phyloP scores from a whole-genome alignment of 2,329 filamentous ascomycete species.

The Nigrospora oryzae region DNA sequence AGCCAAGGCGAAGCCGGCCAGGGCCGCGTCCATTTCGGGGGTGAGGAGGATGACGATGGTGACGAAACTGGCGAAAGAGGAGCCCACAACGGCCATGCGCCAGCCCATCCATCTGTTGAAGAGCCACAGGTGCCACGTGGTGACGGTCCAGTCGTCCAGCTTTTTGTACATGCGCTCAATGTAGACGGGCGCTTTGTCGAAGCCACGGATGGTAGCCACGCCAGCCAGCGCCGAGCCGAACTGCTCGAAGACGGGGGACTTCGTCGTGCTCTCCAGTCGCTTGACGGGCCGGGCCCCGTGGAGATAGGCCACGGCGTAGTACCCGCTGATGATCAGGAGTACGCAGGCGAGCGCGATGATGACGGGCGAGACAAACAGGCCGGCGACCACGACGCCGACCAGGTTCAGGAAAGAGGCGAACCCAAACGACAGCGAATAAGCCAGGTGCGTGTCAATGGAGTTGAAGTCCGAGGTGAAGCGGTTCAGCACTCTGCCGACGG shows the following conservation, averaged over 20 bases:
- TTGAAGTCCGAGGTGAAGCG: constrained; percentile 73
- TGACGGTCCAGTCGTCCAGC: constrained; percentile 59
- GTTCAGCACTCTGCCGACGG: constrained; percentile 68
- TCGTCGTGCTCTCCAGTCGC: constrained; percentile 66
- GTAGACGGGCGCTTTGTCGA: constrained; percentile 59
- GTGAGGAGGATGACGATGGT: constrained; percentile 55
- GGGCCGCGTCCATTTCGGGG: constrained; percentile 53
- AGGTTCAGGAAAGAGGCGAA: constrained; percentile 53
- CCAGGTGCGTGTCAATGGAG: constrained; percentile 59
- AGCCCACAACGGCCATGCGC: constrained; percentile 62
- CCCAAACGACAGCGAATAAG: constrained; percentile 53
- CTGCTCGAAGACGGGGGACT: constrained; percentile 73
- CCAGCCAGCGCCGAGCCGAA: constrained; percentile 67
- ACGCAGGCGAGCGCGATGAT: constrained; percentile 54
- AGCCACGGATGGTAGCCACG: constrained; percentile 68
- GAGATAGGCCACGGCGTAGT: constrained; percentile 55
- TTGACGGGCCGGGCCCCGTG: constrained; percentile 67
- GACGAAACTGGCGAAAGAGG: constrained; percentile 58
- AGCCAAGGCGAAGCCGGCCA: constrained; percentile 68
- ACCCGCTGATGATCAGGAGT: constrained; percentile 48
- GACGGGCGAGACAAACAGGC: constrained; percentile 57
- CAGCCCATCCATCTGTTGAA: constrained; percentile 73
- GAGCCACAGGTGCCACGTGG: constrained; percentile 60
- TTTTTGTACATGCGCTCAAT: constrained; percentile 60
- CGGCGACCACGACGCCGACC: constrained; percentile 58